Evolutionary conservation across 2,329 filamentous ascomycete genomes (phyloP).

Genomic region (Fusarium secorum): DNA sequence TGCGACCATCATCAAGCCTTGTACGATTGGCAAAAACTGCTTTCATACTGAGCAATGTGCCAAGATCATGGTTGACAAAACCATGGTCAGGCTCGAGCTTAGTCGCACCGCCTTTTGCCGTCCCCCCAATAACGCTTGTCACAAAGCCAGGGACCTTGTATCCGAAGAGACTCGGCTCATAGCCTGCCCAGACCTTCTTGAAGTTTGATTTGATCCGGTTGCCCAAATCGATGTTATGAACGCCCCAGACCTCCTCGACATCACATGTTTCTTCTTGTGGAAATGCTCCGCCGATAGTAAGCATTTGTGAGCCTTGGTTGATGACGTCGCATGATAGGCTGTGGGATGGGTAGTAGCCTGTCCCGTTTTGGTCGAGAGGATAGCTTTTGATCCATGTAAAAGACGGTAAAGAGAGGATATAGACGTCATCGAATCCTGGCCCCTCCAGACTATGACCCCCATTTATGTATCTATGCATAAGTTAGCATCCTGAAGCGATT

Average conservation of each 20-base stretch:
- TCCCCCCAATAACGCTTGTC: neutral
- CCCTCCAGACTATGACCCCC: neutral
- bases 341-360: neutral
- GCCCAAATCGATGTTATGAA: neutral
- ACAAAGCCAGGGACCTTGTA: neutral
- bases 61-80: neutral
- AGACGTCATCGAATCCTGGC: neutral
- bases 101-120: neutral
- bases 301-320: neutral
- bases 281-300: neutral
- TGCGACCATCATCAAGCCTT: neutral
- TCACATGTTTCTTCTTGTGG: neutral
- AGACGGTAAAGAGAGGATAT: neutral
- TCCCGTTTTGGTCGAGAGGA: neutral
- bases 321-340: neutral
- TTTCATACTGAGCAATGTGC: neutral
- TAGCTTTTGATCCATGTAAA: slow-evolving; percentile 4
- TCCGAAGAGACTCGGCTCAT: neutral
- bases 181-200: slow-evolving; percentile 1
- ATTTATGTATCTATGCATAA: neutral
- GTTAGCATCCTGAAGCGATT: fast-evolving
- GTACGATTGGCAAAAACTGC: neutral
- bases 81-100: neutral
- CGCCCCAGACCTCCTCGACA: neutral
- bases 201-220: neutral